Evolutionary conservation across 2,329 filamentous ascomycete genomes (phyloP).

Genomic region (Raffaelea albimanens): DNA sequence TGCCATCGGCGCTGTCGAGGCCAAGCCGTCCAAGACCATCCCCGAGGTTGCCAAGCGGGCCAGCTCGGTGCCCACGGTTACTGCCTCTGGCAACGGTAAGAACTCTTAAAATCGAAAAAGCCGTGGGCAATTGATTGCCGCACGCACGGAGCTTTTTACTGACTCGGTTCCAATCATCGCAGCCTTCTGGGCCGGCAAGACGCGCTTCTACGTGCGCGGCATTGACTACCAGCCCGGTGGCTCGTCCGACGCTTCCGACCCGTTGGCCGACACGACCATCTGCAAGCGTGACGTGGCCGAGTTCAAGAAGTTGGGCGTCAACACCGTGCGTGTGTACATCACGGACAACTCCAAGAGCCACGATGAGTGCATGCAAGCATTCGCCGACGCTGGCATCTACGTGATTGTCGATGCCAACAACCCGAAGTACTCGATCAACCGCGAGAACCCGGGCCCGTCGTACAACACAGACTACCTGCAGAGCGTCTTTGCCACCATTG

Average conservation of each 20-base stretch:
- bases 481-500: constrained; percentile 78
- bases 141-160: neutral
- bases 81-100: constrained; percentile 48
- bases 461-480: constrained; percentile 84
- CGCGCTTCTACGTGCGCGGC: constrained; percentile 50
- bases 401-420: constrained; percentile 86
- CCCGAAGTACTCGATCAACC: constrained; percentile 81
- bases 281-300: constrained; percentile 74
- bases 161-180: neutral
- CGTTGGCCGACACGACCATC: constrained; percentile 58
- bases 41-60: constrained; percentile 42
- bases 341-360: constrained; percentile 79
- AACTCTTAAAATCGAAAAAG: no score
- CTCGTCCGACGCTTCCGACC: constrained; percentile 51
- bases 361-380: constrained; percentile 72
- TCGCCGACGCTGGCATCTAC: constrained; percentile 83
- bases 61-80: constrained; percentile 35
- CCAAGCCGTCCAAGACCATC: constrained; percentile 40
- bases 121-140: no score
- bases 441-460: constrained; percentile 58
- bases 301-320: constrained; percentile 80
- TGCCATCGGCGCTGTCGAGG: constrained; percentile 29
- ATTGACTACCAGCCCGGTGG: constrained; percentile 57
- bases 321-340: constrained; percentile 87
- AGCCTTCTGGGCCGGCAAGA: constrained; percentile 46